Conservation (phyloP, 192 early-diverging fungal genomes). For the Backusella psychrophila region DNA sequence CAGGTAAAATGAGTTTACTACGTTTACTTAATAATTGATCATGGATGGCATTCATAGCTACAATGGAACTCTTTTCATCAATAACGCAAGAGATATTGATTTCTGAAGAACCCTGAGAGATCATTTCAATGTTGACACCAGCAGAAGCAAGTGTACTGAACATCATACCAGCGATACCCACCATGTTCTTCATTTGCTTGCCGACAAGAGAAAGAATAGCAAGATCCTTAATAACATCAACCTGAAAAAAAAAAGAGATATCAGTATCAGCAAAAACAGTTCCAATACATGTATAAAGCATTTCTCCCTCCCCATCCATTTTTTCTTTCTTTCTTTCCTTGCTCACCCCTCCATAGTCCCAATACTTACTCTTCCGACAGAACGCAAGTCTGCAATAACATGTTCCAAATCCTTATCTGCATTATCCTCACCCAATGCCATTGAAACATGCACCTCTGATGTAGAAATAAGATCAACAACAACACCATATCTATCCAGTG, state of each 20-base stretch:
- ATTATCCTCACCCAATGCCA: conserved; percentile 68
- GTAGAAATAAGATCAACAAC: conserved; percentile 94
- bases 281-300: background rate
- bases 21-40: conserved; percentile 58
- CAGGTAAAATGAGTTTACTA: conserved; percentile 14
- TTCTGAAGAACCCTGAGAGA: conserved; percentile 96
- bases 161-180: conserved; percentile 93
- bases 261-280: conserved; percentile 12
- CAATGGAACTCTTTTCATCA: conserved; percentile 62
- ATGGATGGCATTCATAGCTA: conserved; percentile 89
- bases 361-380: conserved; percentile 67
- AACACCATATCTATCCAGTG: conserved; percentile 89
- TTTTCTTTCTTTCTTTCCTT: background rate
- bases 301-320: background rate
- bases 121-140: conserved; percentile 99
- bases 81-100: conserved; percentile 99
- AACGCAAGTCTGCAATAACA: conserved; percentile 77
- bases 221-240: conserved; percentile 84
- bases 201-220: conserved; percentile 97
- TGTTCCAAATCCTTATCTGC: conserved; percentile 70
- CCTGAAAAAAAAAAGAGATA: conserved; percentile 30
- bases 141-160: conserved; percentile 86
- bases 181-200: conserved; percentile 96
- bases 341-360: background rate
- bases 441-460: conserved; percentile 90